Percentiles rank a stretch among this genome's conserved stretches.
Evolutionary conservation across 1,139 yeast genomes (phyloP).

Genomic region (Pichia sp.): DNA sequence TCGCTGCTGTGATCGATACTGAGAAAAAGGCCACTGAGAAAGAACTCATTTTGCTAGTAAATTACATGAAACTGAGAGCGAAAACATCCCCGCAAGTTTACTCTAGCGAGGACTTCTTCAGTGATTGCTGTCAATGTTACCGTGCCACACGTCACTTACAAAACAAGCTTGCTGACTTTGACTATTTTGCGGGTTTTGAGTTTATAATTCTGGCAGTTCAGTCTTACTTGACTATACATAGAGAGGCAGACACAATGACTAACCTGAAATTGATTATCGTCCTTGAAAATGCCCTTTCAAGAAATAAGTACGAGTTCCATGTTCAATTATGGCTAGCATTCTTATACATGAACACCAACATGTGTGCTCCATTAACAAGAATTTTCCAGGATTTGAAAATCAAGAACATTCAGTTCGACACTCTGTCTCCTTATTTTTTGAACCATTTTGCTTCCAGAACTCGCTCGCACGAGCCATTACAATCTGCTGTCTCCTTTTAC

Average conservation of each 20-base stretch:
- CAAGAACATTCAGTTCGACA: slow-evolving; percentile 75
- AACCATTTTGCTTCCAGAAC: slow-evolving; percentile 39
- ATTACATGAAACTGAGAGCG: slow-evolving; percentile 41
- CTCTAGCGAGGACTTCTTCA: slow-evolving; percentile 15
- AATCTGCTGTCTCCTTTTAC: slow-evolving; percentile 36
- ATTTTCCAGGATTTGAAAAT: slow-evolving; percentile 53
- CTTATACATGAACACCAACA: slow-evolving; percentile 55
- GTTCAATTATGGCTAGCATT: slow-evolving; percentile 65
- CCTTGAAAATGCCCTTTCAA: slow-evolving; percentile 40
- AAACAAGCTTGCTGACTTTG: slow-evolving; percentile 42
- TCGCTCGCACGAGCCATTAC: slow-evolving; percentile 17
- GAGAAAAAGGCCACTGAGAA: slow-evolving; percentile 21
- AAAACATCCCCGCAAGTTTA: slow-evolving; percentile 18
- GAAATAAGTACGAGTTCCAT: slow-evolving; percentile 61
- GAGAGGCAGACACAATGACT: slow-evolving; percentile 15
- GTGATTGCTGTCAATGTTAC: slow-evolving; percentile 18
- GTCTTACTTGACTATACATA: slow-evolving; percentile 16
- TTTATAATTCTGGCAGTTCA: slow-evolving; percentile 46
- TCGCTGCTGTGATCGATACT: slow-evolving; percentile 13
- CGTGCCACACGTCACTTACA: slow-evolving; percentile 22
- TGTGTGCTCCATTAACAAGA: slow-evolving; percentile 40
- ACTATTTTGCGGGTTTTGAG: slow-evolving; percentile 62
- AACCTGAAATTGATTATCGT: slow-evolving; percentile 31
- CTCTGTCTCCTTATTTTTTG: slow-evolving; percentile 53
- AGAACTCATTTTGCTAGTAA: slow-evolving; percentile 39